Percentiles rank a stretch among this genome's conserved stretches.
These are phyloP conservation scores for Omphalotus guepiniiformis DNA, from an alignment of 768 basidiomycete genomes.

Conservation along the genomic window DNA sequence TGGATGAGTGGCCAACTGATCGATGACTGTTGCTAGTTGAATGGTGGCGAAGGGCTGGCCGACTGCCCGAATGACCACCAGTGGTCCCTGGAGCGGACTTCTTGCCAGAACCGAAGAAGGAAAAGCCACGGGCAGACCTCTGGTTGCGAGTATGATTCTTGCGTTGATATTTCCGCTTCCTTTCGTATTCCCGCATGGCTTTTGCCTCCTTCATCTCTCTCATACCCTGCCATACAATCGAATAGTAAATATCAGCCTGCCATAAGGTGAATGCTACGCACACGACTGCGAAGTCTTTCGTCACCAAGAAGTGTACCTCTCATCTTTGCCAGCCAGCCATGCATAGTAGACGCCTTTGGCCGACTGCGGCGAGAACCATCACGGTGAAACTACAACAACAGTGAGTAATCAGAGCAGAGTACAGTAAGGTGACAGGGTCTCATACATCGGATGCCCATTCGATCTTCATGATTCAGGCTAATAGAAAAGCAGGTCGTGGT, in stretches of 20 bases:
- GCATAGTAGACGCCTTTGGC: conserved; percentile 55
- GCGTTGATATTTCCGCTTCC: neutral
- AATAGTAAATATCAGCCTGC: conserved; percentile 9
- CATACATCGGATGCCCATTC: conserved; percentile 47
- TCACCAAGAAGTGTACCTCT: conserved; percentile 66
- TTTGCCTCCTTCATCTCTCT: conserved; percentile 63
- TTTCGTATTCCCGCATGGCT: conserved; percentile 9
- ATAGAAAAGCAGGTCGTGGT: neutral
- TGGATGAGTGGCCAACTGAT: conserved; percentile 14
- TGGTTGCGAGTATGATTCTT: too few species aligned
- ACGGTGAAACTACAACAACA: conserved; percentile 31
- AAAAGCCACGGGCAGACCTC: conserved; percentile 2
- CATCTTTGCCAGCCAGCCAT: conserved; percentile 80
- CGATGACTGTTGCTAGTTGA: conserved; percentile 14
- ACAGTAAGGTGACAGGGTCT: conserved; percentile 4
- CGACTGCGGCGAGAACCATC: conserved; percentile 41
- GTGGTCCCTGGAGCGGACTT: conserved; percentile 6
- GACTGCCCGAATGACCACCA: neutral
- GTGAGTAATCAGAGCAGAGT: neutral
- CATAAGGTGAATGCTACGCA: conserved; percentile 15
- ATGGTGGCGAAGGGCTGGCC: conserved; percentile 12
- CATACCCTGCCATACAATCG: conserved; percentile 66
- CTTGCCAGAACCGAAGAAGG: conserved; percentile 16
- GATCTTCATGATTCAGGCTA: conserved; percentile 38
- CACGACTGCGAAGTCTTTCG: conserved; percentile 51